Evolutionary conservation across 1,284 basidiomycete genomes (phyloP).

Genomic region (Microstroma glucosiphilum): DNA sequence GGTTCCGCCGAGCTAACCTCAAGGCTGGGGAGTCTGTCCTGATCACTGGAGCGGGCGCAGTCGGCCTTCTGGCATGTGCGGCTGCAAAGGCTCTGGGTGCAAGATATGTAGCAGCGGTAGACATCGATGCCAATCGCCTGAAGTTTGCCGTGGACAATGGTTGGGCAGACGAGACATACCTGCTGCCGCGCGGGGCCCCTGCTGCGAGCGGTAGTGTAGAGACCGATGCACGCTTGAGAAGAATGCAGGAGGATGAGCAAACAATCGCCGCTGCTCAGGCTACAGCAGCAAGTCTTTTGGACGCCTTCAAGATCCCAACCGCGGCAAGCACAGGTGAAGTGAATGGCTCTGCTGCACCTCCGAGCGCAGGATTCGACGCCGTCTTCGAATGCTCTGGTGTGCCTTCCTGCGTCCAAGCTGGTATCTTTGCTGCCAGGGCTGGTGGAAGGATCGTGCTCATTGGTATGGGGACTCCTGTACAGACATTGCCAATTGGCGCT

Average conservation of each 20-base stretch:
- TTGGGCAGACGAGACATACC: constrained; percentile 69
- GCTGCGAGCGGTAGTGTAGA: constrained; percentile 48
- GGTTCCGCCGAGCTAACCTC: constrained; percentile 65
- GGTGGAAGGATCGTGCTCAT: constrained; percentile 86
- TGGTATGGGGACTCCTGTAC: constrained; percentile 77
- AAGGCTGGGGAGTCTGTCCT: constrained; percentile 64
- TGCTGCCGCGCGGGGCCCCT: constrained; percentile 61
- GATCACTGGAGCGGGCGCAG: constrained; percentile 83
- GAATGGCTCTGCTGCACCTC: background rate
- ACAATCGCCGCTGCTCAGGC: constrained; percentile 50
- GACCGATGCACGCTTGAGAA: constrained; percentile 58
- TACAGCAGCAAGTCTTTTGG: constrained; percentile 51
- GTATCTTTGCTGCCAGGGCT: constrained; percentile 59
- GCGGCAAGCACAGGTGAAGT: background rate
- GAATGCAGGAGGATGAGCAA: constrained; percentile 57
- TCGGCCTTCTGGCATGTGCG: constrained; percentile 74
- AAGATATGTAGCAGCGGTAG: constrained; percentile 30
- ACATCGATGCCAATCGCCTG: constrained; percentile 29
- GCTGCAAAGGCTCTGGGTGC: constrained; percentile 43
- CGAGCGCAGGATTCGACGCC: constrained; percentile 67
- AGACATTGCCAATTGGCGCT: constrained; percentile 62
- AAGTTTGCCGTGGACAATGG: constrained; percentile 47
- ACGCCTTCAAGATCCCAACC: constrained; percentile 11
- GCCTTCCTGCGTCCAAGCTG: constrained; percentile 56
- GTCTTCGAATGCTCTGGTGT: constrained; percentile 94